Evolutionary conservation across 2,329 filamentous ascomycete genomes (phyloP), one percentile per base, ranked within the genome.

Genomic region (Fusarium sterilihyphosum): DNA sequence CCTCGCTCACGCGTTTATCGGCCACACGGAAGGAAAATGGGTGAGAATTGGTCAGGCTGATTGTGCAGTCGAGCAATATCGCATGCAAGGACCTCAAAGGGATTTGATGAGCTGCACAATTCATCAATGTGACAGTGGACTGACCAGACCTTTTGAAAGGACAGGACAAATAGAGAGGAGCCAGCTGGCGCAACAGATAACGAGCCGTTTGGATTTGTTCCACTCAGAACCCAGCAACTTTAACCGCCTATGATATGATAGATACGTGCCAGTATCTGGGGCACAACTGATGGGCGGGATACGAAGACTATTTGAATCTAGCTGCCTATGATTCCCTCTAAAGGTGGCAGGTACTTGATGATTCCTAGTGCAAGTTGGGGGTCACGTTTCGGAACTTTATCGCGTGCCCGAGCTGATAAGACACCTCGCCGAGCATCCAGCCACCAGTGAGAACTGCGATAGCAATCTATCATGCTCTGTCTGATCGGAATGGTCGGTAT

Each of bases 111-210:
- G 60, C 38, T 66, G 56, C 59, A 61, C 46, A 61, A 29, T 65
- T 58, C 49, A 44, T 58, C 58, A 47, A 37, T 59, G 70, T 71
- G 61, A 62, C 64, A 49, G 68, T 70, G 61, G 65, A 61, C 60
- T 57, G 65, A 61, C 58, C 70, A 43, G 54, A 54, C 24, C 40
- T 67, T 47, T 57, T 63, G 57, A 69, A 67, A 67, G 58, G 52
- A 64, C 47, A 33, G 70, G 59, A 52, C 76, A 77, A 73, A 70
- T 77, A 57, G 63, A 70, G 62, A 58, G 43, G 61, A 75, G 75
- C 76, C 76, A 78, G 72, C 69, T 78, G 76, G 73, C 74, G 64
- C 54, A 62, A 67, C 60, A 63, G 58, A 67, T 68, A 68, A 41
- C 26, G 49, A 76, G 54, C 67, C 60, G 61, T 69, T 61, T 47